Evolutionary conservation across 139 green algal genomes (phyloP).

Genomic region (Ostreobium quekettii): DNA sequence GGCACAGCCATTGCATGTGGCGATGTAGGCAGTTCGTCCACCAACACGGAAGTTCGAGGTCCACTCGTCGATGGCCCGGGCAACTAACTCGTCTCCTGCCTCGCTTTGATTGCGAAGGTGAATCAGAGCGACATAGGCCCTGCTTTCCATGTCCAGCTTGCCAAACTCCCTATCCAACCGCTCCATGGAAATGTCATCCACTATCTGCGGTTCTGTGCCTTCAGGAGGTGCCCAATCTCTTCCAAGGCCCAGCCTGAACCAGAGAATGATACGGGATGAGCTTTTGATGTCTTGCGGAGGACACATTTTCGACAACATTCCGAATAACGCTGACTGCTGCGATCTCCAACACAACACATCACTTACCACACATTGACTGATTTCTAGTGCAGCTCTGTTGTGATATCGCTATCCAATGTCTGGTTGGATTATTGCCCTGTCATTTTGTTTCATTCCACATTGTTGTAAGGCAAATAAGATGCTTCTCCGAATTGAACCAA

Average conservation of each 20-base stretch:
- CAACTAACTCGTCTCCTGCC: neutral
- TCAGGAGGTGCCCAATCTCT: conserved; percentile 9
- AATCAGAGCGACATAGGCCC: conserved; percentile 3
- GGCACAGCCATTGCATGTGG: neutral
- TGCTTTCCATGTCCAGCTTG: conserved; percentile 4
- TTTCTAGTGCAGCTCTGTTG: too few relatives aligned
- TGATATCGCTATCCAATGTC: too few relatives aligned
- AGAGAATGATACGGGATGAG: too few relatives aligned
- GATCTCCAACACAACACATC: too few relatives aligned
- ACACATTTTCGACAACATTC: too few relatives aligned
- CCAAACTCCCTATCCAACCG: neutral
- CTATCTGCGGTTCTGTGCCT: neutral
- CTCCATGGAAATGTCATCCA: conserved; percentile 13
- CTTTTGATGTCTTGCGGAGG: too few relatives aligned
- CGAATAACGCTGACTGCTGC: too few relatives aligned
- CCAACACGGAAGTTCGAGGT: neutral
- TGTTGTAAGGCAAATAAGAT: too few relatives aligned
- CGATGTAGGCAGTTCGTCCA: conserved; percentile 17
- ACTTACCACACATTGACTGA: too few relatives aligned
- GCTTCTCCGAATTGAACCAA: too few relatives aligned
- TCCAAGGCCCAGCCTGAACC: neutral
- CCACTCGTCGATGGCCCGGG: neutral
- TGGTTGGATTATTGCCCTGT: too few relatives aligned
- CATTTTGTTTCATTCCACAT: too few relatives aligned
- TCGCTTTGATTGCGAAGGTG: neutral